phyloP scores from a whole-genome alignment of 495 filamentous ascomycete species.

The Massariosphaeria phaeospora region DNA sequence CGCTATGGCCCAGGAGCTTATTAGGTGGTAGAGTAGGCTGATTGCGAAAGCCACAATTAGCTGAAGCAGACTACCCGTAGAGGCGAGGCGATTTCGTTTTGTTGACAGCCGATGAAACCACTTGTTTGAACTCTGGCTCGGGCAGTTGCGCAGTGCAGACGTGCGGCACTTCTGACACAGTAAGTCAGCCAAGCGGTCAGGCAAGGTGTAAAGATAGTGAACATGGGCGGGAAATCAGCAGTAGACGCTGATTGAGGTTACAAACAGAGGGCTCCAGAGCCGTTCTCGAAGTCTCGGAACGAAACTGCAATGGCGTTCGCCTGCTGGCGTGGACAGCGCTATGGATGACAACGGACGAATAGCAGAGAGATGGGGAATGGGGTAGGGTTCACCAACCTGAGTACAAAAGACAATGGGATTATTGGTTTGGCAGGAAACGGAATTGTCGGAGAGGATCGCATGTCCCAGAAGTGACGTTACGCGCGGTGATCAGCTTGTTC shows the following conservation, averaged over 20 bases:
- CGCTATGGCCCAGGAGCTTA: no score
- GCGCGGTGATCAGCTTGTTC: slow-evolving; percentile 21
- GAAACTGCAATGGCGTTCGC: slow-evolving; percentile 16
- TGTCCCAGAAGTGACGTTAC: slow-evolving; percentile 29
- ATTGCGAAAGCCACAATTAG: slow-evolving; percentile 11
- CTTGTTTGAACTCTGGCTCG: slow-evolving; percentile 1
- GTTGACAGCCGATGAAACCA: no score
- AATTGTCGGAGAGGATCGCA: slow-evolving; percentile 11
- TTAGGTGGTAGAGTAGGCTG: slow-evolving; percentile 2
- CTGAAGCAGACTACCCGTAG: slow-evolving; percentile 21
- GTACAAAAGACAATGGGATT: slow-evolving; percentile 23
- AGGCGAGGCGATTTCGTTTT: no score
- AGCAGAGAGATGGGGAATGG: slow-evolving; percentile 11
- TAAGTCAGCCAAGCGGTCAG: slow-evolving; percentile 14
- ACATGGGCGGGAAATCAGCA: slow-evolving; percentile 1
- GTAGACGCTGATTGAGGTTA: no score
- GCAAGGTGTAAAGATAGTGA: not conserved
- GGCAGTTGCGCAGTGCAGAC: slow-evolving; percentile 3
- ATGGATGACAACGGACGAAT: slow-evolving; percentile 9
- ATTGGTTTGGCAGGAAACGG: slow-evolving; percentile 16
- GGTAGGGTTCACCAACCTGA: slow-evolving; percentile 11
- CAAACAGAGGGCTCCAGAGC: no score
- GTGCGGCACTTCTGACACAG: slow-evolving; percentile 22
- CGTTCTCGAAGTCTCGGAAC: slow-evolving; percentile 6
- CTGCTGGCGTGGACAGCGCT: slow-evolving; percentile 1